These are phyloP conservation scores for Mucor indicus DNA, from an alignment of 371 early-diverging fungal species.

Conservation along the genomic window DNA sequence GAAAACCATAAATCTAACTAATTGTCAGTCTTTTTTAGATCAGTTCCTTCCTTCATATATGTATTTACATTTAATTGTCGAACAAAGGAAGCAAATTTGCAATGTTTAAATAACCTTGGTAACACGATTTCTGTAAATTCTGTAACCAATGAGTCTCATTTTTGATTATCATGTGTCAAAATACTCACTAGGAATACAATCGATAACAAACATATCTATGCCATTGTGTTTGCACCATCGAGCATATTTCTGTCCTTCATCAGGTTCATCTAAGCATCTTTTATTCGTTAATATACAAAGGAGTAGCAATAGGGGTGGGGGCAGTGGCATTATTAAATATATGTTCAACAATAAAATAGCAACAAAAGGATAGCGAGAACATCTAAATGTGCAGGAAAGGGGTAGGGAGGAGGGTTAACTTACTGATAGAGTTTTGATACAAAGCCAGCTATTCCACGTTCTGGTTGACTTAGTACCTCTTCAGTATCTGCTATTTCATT, in stretches of 20 bases:
- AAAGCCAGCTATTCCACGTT: slow-evolving; percentile 39
- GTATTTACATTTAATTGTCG: slow-evolving; percentile 50
- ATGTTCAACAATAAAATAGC: too few relatives aligned
- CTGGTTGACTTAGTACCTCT: slow-evolving; percentile 11
- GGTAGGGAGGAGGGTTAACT: slow-evolving; percentile 1
- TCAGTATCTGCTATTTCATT: background rate
- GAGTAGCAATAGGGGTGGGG: too few relatives aligned
- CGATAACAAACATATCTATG: slow-evolving; percentile 40
- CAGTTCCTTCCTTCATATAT: too few relatives aligned
- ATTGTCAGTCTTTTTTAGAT: too few relatives aligned
- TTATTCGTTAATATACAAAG: too few relatives aligned
- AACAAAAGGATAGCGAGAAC: too few relatives aligned
- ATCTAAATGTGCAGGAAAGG: too few relatives aligned
- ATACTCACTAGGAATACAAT: slow-evolving; percentile 34
- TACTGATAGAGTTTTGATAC: slow-evolving; percentile 40
- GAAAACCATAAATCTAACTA: slow-evolving; percentile 54
- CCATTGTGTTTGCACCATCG: slow-evolving; percentile 39
- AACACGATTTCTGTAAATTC: slow-evolving; percentile 47
- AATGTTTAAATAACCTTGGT: slow-evolving; percentile 47
- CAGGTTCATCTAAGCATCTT: slow-evolving; percentile 39
- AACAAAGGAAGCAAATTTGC: slow-evolving; percentile 52
- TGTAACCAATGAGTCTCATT: too few relatives aligned
- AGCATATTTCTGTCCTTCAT: slow-evolving; percentile 36
- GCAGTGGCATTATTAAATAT: too few relatives aligned
- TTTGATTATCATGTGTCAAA: background rate